Percentiles rank a stretch among this genome's conserved stretches.
These are phyloP conservation scores for Trichoderma breve DNA, from an alignment of 2,329 filamentous ascomycete species.

Conservation along the genomic window DNA sequence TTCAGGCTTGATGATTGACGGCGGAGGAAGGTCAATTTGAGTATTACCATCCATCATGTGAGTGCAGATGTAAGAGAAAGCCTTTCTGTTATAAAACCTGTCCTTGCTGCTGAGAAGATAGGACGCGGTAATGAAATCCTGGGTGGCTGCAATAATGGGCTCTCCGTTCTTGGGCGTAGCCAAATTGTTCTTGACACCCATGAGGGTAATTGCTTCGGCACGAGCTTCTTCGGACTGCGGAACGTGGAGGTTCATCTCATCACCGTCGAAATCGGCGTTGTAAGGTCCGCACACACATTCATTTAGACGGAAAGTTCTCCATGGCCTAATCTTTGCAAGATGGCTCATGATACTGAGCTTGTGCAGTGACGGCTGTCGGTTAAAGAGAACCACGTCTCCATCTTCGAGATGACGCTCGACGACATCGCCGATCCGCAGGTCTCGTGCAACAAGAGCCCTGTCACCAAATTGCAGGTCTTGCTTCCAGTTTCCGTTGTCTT, in stretches of 20 bases:
- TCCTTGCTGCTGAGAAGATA: slow-evolving; percentile 92
- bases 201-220: slow-evolving; percentile 90
- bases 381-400: slow-evolving; percentile 94
- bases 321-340: slow-evolving; percentile 86
- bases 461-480: slow-evolving; percentile 74
- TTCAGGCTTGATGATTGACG: slow-evolving; percentile 80
- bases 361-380: slow-evolving; percentile 94
- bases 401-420: slow-evolving; percentile 95
- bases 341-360: slow-evolving; percentile 99
- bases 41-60: slow-evolving; percentile 87
- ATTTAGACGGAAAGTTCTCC: slow-evolving; percentile 94
- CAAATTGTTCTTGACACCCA: slow-evolving; percentile 97
- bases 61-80: slow-evolving; percentile 85
- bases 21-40: slow-evolving; percentile 80
- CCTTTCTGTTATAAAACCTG: slow-evolving; percentile 82
- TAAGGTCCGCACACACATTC: slow-evolving; percentile 98
- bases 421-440: slow-evolving; percentile 77
- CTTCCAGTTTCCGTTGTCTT: slow-evolving; percentile 65
- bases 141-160: slow-evolving; percentile 97
- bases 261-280: slow-evolving; percentile 98
- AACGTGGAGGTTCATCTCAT: slow-evolving; percentile 98
- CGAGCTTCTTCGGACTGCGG: slow-evolving; percentile 96
- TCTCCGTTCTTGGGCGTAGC: slow-evolving; percentile 96
- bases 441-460: slow-evolving; percentile 66
- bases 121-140: slow-evolving; percentile 97